Evolutionary conservation across 2,329 filamentous ascomycete genomes (phyloP).

Genomic region (Aspergillus latus): DNA sequence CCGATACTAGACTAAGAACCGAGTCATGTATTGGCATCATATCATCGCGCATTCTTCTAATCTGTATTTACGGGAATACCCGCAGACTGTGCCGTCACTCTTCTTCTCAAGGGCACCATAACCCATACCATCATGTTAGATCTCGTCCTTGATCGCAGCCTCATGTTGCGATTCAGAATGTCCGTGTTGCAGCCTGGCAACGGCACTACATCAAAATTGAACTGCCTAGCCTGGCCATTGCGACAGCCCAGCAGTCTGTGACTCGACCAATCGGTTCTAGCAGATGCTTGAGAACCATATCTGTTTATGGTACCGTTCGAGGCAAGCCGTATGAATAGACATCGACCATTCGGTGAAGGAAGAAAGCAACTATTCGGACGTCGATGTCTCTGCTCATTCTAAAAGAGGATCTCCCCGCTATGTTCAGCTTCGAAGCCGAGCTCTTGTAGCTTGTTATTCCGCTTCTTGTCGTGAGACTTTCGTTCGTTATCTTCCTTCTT

Average conservation of each 20-base stretch:
- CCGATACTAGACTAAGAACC: constrained; percentile 11
- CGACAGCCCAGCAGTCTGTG: neutral
- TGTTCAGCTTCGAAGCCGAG: constrained; percentile 89
- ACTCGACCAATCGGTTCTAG: constrained; percentile 1
- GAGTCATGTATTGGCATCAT: constrained; percentile 23
- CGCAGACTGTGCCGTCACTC: neutral
- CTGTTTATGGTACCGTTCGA: neutral
- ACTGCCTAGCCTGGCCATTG: neutral
- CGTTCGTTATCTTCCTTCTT: constrained; percentile 69
- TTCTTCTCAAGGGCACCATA: neutral
- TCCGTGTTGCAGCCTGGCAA: neutral
- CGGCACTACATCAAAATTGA: neutral
- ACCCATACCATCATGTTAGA: neutral
- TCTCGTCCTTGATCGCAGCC: neutral
- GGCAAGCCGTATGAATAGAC: constrained; percentile 3
- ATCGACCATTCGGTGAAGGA: constrained; percentile 4
- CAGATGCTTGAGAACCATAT: constrained; percentile 1
- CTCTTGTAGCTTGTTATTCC: constrained; percentile 68
- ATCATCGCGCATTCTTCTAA: constrained; percentile 22
- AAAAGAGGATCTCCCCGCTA: constrained; percentile 71
- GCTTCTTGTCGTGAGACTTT: constrained; percentile 71
- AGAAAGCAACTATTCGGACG: constrained; percentile 4
- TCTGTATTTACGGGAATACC: constrained; percentile 4
- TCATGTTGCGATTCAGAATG: constrained; percentile 1
- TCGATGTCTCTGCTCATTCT: constrained; percentile 26